Evolutionary conservation across 768 basidiomycete species (phyloP).

Genomic region (Suillus lakei): DNA sequence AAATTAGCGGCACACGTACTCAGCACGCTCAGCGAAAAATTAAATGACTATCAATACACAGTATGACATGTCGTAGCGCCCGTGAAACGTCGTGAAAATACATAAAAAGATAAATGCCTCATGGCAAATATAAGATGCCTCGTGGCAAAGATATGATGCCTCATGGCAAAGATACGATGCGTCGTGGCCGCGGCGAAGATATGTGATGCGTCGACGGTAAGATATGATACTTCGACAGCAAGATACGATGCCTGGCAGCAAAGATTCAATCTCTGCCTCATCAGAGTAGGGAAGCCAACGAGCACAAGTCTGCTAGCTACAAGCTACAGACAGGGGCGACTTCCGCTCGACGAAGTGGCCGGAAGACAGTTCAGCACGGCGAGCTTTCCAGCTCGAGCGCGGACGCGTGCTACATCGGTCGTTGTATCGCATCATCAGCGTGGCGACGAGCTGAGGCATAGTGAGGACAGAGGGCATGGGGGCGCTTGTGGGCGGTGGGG

Average conservation of each 20-base stretch:
- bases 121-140: background rate
- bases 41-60: conserved; percentile 33
- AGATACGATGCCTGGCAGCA: conserved; percentile 1
- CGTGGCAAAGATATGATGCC: conserved; percentile 2
- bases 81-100: conserved; percentile 11
- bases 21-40: background rate
- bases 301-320: conserved; percentile 20
- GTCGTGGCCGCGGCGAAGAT: conserved; percentile 1
- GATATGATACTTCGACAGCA: background rate
- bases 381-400: conserved; percentile 19
- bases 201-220: background rate
- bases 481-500: conserved; percentile 16
- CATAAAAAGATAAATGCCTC: conserved; percentile 9
- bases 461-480: conserved; percentile 24
- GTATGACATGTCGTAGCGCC: conserved; percentile 24
- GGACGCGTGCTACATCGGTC: conserved; percentile 24
- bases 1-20: conserved; percentile 1
- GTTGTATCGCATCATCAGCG: conserved; percentile 30
- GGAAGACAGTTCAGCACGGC: conserved; percentile 13
- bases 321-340: conserved; percentile 30
- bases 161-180: background rate
- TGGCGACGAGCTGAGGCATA: conserved; percentile 37
- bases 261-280: conserved; percentile 2
- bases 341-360: conserved; percentile 19
- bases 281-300: background rate